Evolutionary conservation across 495 filamentous ascomycete genomes (phyloP).

Genomic region (Emericellopsis terricola): DNA sequence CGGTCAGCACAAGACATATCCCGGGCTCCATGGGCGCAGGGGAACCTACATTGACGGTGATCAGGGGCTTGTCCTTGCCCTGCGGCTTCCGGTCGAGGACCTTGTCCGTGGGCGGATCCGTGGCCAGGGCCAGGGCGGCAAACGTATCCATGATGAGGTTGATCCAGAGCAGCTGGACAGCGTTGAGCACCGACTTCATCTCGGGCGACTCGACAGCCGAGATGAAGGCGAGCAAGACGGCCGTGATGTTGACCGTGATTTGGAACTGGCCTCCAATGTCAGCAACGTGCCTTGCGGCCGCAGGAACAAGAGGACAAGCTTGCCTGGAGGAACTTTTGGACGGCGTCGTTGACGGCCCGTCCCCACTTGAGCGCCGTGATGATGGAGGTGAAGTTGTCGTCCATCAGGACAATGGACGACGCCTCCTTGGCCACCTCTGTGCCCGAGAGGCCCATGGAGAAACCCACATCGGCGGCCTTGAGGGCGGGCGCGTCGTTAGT

Average conservation of each 20-base stretch:
- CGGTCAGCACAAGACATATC: too few relatives aligned
- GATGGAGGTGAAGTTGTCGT: slow-evolving; percentile 79
- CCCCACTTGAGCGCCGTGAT: slow-evolving; percentile 85
- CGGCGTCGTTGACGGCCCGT: slow-evolving; percentile 76
- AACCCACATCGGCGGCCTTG: slow-evolving; percentile 73
- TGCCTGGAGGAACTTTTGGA: slow-evolving; percentile 82
- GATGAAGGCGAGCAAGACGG: slow-evolving; percentile 68
- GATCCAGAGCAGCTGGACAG: slow-evolving; percentile 81
- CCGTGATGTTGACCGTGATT: slow-evolving; percentile 81
- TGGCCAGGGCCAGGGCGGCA: slow-evolving; percentile 70
- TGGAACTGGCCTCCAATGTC: too few relatives aligned
- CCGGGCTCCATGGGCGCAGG: too few relatives aligned
- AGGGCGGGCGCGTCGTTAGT: slow-evolving; percentile 83
- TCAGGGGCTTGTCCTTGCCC: slow-evolving; percentile 55
- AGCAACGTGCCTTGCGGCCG: too few relatives aligned
- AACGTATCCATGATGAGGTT: slow-evolving; percentile 93
- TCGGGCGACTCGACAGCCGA: slow-evolving; percentile 53
- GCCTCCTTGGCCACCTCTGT: slow-evolving; percentile 92
- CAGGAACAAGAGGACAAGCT: too few relatives aligned
- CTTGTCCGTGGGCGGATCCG: slow-evolving; percentile 62
- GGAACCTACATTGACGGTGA: slow-evolving; percentile 60
- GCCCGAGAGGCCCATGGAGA: slow-evolving; percentile 83
- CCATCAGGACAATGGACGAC: slow-evolving; percentile 79
- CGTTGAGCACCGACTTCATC: slow-evolving; percentile 56
- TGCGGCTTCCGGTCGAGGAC: slow-evolving; percentile 73